Base-by-base conservation (phyloP, 441 rosid species). In the Jatropha podagrica region DNA sequence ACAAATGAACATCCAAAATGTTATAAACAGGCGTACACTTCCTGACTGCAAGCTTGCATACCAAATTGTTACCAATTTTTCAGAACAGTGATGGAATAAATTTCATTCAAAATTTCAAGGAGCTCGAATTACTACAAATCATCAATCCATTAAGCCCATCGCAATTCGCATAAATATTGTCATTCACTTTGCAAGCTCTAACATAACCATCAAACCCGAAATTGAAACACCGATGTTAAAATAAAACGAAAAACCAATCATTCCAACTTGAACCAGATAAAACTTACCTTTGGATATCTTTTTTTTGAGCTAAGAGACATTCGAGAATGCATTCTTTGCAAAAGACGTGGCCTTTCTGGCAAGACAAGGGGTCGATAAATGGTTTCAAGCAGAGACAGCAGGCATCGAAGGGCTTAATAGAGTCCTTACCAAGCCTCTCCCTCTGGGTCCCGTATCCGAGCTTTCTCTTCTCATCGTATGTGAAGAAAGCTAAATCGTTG, bases 391-490 rank as follows among this genome's bases (percentile, higher is more conserved):
- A 94, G 81, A 92, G 98, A 72, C 86, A 81, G 76, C 98, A 94
- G 12, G 97, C 90, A 77, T 94, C 97, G 80, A 92, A 92, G 26
- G 97, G 98, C 79, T 92, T 93, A 51, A 92, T 88, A 8, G 97
- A 93, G 82, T 93, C 98, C 82, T 80, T 92, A 9, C 98, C 97
- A 6, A 93, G 90, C 76, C 98, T 75, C 90, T 93, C 98, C 85
- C 68, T 90, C 82, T 93, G 98, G 44, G 98, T 93, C 26, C 97
- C 97, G 46, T 92, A 93, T 10, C 97, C 96, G 61, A 93, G 87
- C 86, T 92, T 90, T 68, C 85, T 79, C 89, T 93, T 93, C 94
- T 94, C 97, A 67, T 92, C 96, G 86, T 94, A 92, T 9, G 98
- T 94, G 89, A 90, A 94, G 84, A 86, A 94, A 11, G 98, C 95